These are phyloP conservation scores for Leucogyrophana mollusca DNA, from an alignment of 768 basidiomycete genomes.

Conservation along the genomic window DNA sequence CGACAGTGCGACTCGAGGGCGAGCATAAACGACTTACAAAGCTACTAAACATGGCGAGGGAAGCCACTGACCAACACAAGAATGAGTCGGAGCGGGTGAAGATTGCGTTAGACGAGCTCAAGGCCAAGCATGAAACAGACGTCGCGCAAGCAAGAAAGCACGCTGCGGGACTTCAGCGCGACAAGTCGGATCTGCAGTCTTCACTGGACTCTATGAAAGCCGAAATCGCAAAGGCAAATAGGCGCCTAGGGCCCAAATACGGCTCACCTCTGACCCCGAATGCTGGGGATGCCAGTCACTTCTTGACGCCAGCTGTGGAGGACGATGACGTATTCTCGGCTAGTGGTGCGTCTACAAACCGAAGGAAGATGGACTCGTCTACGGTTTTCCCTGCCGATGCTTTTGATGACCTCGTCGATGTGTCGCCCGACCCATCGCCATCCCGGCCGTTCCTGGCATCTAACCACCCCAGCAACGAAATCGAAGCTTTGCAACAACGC, in stretches of 20 bases:
- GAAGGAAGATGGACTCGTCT: slow-evolving; percentile 54
- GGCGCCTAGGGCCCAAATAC: slow-evolving; percentile 56
- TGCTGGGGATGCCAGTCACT: slow-evolving; percentile 40
- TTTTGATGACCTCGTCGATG: slow-evolving; percentile 45
- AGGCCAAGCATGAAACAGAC: slow-evolving; percentile 92
- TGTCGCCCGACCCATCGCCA: slow-evolving; percentile 66
- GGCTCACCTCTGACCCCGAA: slow-evolving; percentile 77
- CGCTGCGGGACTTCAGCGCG: slow-evolving; percentile 83
- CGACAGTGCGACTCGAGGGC: slow-evolving; percentile 67
- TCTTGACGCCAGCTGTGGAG: slow-evolving; percentile 55
- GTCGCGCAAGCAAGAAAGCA: slow-evolving; percentile 88
- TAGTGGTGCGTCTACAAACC: slow-evolving; percentile 61
- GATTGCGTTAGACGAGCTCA: slow-evolving; percentile 65
- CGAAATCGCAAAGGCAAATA: slow-evolving; percentile 64
- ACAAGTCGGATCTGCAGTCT: slow-evolving; percentile 89
- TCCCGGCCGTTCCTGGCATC: slow-evolving; percentile 63
- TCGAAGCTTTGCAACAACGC: slow-evolving; percentile 77
- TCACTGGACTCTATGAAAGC: slow-evolving; percentile 73
- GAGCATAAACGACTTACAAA: slow-evolving; percentile 83
- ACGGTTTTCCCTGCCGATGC: slow-evolving; percentile 43
- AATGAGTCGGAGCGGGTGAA: slow-evolving; percentile 78
- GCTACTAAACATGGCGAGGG: slow-evolving; percentile 68
- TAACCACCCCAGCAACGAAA: slow-evolving; percentile 76
- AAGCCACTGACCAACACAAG: slow-evolving; percentile 81
- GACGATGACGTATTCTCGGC: slow-evolving; percentile 68